Percentiles rank a stretch among this genome's conserved stretches.
These are phyloP conservation scores for Cyberlindnera americana DNA, from an alignment of 805 yeast genomes.

Conservation along the genomic window DNA sequence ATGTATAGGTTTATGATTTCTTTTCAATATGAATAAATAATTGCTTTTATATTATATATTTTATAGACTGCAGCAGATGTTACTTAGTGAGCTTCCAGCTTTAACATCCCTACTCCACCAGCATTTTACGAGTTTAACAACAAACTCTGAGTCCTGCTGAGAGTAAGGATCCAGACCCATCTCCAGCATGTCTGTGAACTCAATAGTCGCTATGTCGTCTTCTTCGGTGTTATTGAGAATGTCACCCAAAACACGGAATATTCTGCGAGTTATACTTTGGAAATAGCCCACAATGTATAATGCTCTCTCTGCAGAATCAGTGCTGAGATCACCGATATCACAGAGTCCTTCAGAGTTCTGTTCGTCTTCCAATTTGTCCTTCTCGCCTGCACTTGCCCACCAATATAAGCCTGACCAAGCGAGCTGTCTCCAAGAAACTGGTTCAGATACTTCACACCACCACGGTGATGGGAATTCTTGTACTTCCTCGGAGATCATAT, in stretches of 20 bases:
- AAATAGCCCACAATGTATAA: conserved; percentile 46
- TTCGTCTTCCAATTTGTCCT: conserved; percentile 37
- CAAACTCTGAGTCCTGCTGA: conserved; percentile 41
- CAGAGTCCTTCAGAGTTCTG: conserved; percentile 36
- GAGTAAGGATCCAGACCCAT: conserved; percentile 60
- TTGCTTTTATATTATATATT: too few species aligned
- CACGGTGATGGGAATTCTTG: conserved; percentile 25
- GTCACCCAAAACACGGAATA: conserved; percentile 38
- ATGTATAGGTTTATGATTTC: not conserved
- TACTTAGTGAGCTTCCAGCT: conserved; percentile 35
- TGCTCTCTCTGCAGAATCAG: conserved; percentile 25
- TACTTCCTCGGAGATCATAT: not conserved
- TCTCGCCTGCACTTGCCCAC: conserved; percentile 88
- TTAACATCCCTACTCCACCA: conserved; percentile 47
- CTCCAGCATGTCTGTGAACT: conserved; percentile 44
- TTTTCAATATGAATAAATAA: too few species aligned
- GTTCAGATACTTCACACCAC: conserved; percentile 45
- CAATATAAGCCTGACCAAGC: conserved; percentile 71
- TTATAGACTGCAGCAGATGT: conserved; percentile 30
- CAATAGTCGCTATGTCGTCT: conserved; percentile 28
- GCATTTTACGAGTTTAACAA: conserved; percentile 36
- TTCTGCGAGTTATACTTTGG: conserved; percentile 43
- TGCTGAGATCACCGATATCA: conserved; percentile 12
- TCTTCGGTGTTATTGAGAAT: conserved; percentile 30
- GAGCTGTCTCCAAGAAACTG: conserved; percentile 52